phyloP scores from a whole-genome alignment of 306 rosid species.

The Acacia acuminata region DNA sequence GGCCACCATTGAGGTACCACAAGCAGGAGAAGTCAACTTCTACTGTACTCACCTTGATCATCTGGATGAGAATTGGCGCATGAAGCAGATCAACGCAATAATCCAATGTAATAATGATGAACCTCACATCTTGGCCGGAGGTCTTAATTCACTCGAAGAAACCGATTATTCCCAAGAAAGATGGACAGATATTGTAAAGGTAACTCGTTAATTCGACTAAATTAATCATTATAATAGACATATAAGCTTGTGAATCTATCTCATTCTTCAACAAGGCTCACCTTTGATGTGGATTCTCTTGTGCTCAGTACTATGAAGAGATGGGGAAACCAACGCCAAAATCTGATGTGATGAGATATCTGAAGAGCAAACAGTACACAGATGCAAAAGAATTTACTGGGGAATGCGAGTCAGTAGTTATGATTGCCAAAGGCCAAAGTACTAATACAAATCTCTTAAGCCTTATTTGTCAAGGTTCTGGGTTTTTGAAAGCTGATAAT shows the following conservation, averaged over 20 bases:
- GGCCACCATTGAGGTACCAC: slow-evolving; percentile 84
- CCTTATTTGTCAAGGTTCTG: background rate
- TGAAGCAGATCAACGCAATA: slow-evolving; percentile 92
- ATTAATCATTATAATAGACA: background rate
- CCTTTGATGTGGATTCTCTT: background rate
- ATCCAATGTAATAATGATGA: slow-evolving; percentile 65
- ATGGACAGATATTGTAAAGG: slow-evolving; percentile 97
- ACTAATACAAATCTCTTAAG: slow-evolving; percentile 24
- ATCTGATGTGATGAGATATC: slow-evolving; percentile 57
- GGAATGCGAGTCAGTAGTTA: slow-evolving; percentile 82
- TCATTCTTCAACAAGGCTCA: background rate
- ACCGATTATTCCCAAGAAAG: slow-evolving; percentile 92
- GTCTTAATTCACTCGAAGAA: slow-evolving; percentile 82
- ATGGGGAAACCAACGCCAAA: slow-evolving; percentile 71
- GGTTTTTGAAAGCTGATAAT: slow-evolving; percentile 9
- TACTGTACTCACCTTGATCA: slow-evolving; percentile 94
- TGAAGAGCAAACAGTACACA: slow-evolving; percentile 56
- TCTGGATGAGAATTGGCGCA: slow-evolving; percentile 92
- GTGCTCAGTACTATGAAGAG: slow-evolving; percentile 61
- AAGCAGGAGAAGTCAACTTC: slow-evolving; percentile 83
- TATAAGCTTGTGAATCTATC: background rate
- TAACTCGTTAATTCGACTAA: slow-evolving; percentile 9
- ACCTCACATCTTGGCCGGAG: slow-evolving; percentile 89
- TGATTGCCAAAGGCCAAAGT: slow-evolving; percentile 99
- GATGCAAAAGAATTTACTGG: slow-evolving; percentile 69